These are phyloP conservation scores for Dissophora ornata DNA, from an alignment of 192 early-diverging fungal genomes.

Conservation along the genomic window DNA sequence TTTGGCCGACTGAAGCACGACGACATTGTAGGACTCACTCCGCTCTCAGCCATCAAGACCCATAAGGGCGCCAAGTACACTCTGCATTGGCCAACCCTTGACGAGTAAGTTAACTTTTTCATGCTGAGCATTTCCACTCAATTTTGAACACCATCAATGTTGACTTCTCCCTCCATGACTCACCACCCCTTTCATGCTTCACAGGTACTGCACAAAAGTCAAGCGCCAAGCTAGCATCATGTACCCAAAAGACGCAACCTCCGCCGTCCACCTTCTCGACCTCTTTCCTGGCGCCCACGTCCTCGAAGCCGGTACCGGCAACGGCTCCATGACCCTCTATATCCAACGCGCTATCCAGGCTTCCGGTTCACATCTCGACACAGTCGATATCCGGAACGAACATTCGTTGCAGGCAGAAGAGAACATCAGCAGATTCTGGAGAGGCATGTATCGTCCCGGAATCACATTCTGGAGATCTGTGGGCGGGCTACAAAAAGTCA, in stretches of 20 bases:
- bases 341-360: conserved; percentile 65
- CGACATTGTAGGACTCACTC: conserved; percentile 24
- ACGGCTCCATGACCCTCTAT: conserved; percentile 71
- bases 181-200: too few species aligned
- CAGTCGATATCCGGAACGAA: conserved; percentile 62
- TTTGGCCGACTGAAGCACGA: conserved; percentile 35
- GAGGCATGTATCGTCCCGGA: conserved; percentile 57
- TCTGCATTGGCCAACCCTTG: conserved; percentile 42
- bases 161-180: too few species aligned
- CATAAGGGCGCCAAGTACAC: conserved; percentile 31
- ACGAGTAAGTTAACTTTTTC: conserved; percentile 24
- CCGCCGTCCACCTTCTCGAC: conserved; percentile 68
- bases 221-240: conserved; percentile 62
- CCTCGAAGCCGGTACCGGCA: conserved; percentile 77
- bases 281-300: conserved; percentile 63
- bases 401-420: conserved; percentile 60
- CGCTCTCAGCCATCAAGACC: conserved; percentile 25
- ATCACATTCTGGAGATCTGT: conserved; percentile 59
- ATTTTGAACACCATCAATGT: background rate
- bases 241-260: conserved; percentile 74
- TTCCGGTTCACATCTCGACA: conserved; percentile 55
- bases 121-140: too few species aligned
- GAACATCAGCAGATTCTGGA: conserved; percentile 60
- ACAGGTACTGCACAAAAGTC: conserved; percentile 41
- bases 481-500: conserved; percentile 33